phyloP scores from a whole-genome alignment of 2,329 filamentous ascomycete species.

The Xylaria sp. region DNA sequence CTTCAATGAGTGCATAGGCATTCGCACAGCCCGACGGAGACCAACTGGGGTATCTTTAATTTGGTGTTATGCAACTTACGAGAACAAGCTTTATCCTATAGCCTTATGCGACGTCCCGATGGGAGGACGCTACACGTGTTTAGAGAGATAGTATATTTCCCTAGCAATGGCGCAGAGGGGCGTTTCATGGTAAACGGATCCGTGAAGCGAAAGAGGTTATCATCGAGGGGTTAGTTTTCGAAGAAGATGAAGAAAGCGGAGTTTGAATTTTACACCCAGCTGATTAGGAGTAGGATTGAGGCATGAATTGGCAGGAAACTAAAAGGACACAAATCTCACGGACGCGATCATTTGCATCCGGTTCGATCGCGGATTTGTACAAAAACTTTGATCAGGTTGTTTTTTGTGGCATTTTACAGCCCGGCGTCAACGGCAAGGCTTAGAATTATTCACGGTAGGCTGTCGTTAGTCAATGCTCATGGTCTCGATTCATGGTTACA shows the following conservation, averaged over 20 bases:
- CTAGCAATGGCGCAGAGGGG: background rate
- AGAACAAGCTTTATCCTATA: conserved; percentile 1
- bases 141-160: background rate
- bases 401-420: conserved; percentile 20
- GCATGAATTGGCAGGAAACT: conserved; percentile 20
- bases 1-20: background rate
- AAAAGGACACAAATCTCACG: conserved; percentile 9
- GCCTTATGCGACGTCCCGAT: background rate
- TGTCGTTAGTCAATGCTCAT: conserved; percentile 2
- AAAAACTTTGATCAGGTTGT: conserved; percentile 23
- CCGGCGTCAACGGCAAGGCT: conserved; percentile 26
- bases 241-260: conserved; percentile 1
- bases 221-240: conserved; percentile 14
- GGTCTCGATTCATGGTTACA: background rate
- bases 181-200: conserved; percentile 11
- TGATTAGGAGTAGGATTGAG: conserved; percentile 17
- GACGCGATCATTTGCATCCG: conserved; percentile 24
- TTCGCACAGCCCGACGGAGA: background rate
- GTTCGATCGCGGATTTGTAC: conserved; percentile 34
- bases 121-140: conserved; percentile 1
- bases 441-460: conserved; percentile 16
- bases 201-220: conserved; percentile 20
- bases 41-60: background rate
- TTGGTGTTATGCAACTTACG: background rate
- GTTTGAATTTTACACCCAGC: conserved; percentile 31